Percentiles rank a stretch among this genome's conserved stretches.
Conservation (phyloP, 768 basidiomycete genomes). For the Suillus cothurnatus region DNA sequence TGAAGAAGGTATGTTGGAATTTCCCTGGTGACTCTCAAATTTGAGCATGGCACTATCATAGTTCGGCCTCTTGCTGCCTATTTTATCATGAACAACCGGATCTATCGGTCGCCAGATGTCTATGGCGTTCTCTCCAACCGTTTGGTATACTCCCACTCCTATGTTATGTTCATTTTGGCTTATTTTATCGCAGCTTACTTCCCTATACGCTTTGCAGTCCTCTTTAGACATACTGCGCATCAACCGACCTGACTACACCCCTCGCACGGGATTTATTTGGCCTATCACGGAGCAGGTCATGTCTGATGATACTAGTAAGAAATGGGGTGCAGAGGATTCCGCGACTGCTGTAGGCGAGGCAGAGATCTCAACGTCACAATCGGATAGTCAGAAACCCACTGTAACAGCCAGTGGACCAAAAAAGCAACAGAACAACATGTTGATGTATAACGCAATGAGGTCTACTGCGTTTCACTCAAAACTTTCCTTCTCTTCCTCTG, state of each 20-base stretch:
- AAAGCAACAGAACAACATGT: constrained; percentile 66
- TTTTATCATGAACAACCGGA: constrained; percentile 86
- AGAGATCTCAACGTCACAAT: constrained; percentile 12
- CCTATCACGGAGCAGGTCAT: constrained; percentile 66
- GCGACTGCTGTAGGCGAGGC: constrained; percentile 23
- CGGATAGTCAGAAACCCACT: constrained; percentile 26
- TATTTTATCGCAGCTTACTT: constrained; percentile 52
- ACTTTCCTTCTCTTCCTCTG: constrained; percentile 47
- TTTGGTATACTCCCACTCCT: constrained; percentile 47
- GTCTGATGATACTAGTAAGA: constrained; percentile 45
- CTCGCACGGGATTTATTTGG: constrained; percentile 84
- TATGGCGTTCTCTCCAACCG: constrained; percentile 85
- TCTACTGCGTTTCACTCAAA: constrained; percentile 74
- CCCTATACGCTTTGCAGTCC: constrained; percentile 69
- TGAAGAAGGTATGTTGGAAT: constrained; percentile 64
- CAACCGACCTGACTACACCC: constrained; percentile 81
- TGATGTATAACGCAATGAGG: constrained; percentile 78
- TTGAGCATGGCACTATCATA: constrained; percentile 32
- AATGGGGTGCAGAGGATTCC: constrained; percentile 33
- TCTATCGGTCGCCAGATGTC: constrained; percentile 86
- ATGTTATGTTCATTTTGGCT: constrained; percentile 19
- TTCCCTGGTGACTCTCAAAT: constrained; percentile 1
- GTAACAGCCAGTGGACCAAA: constrained; percentile 38
- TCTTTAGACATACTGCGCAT: constrained; percentile 75
- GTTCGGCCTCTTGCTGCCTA: constrained; percentile 80